Conservation (phyloP, 2,329 filamentous ascomycete genomes). For the Paracoccidioides lutzii region DNA sequence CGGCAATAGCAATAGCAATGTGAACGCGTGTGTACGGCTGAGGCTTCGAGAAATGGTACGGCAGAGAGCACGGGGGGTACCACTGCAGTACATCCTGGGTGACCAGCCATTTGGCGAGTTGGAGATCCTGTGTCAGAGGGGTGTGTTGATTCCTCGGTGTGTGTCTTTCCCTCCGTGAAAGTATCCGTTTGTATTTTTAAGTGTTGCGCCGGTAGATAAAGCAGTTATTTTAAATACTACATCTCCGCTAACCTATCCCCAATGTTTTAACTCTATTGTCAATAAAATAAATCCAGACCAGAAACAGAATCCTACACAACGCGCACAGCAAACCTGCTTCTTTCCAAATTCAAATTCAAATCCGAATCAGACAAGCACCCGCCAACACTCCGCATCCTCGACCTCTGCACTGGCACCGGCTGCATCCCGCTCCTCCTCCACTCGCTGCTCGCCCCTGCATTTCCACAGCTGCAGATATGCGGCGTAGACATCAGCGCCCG, state of each 20-base stretch:
- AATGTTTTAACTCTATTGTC: no score
- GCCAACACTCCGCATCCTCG: conserved; percentile 50
- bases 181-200: background rate
- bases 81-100: conserved; percentile 81
- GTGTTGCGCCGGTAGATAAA: background rate
- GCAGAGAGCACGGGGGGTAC: conserved; percentile 48
- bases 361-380: background rate
- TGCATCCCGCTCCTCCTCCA: conserved; percentile 74
- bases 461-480: conserved; percentile 37
- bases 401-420: conserved; percentile 82
- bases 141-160: conserved; percentile 71
- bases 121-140: conserved; percentile 60
- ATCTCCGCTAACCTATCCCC: background rate
- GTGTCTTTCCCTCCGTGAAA: background rate
- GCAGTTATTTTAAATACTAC: background rate
- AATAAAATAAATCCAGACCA: conserved; percentile 26
- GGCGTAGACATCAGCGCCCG: conserved; percentile 60
- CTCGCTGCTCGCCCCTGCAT: conserved; percentile 39
- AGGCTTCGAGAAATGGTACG: conserved; percentile 27
- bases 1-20: background rate
- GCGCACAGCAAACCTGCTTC: conserved; percentile 40
- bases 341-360: conserved; percentile 7
- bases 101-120: conserved; percentile 77
- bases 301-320: conserved; percentile 60
- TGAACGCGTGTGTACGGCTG: conserved; percentile 15